Conservation (phyloP, 441 rosid species). For the Arabidopsis hybrid region DNA sequence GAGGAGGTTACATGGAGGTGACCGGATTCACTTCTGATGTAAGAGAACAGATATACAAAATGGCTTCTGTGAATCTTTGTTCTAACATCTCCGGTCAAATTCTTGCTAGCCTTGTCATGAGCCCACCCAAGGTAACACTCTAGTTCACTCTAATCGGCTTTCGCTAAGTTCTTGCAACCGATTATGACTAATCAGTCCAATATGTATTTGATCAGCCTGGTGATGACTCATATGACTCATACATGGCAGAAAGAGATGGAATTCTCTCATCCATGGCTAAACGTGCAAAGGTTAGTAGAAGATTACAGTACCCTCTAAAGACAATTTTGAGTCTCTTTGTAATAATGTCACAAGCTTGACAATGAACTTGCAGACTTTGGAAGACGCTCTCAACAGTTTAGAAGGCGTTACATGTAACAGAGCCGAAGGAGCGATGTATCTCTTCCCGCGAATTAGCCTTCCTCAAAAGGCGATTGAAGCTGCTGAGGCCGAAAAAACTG, state of each 20-base stretch:
- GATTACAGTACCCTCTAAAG: neutral
- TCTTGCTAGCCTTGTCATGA: slow-evolving; percentile 94
- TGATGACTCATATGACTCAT: slow-evolving; percentile 85
- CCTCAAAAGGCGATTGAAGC: slow-evolving; percentile 87
- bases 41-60: slow-evolving; percentile 91
- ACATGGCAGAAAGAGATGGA: slow-evolving; percentile 75
- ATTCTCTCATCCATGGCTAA: slow-evolving; percentile 81
- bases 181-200: slow-evolving; percentile 5
- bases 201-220: slow-evolving; percentile 62
- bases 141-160: neutral
- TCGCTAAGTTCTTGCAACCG: neutral
- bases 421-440: slow-evolving; percentile 99
- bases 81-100: slow-evolving; percentile 93
- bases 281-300: slow-evolving; percentile 76
- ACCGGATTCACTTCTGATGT: slow-evolving; percentile 77
- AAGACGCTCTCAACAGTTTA: slow-evolving; percentile 74
- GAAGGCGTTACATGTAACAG: slow-evolving; percentile 92
- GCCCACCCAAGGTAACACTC: slow-evolving; percentile 82
- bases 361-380: slow-evolving; percentile 63
- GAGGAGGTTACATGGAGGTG: slow-evolving; percentile 98
- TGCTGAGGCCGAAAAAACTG: slow-evolving; percentile 71
- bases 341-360: neutral
- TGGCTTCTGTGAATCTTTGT: slow-evolving; percentile 89
- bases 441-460: slow-evolving; percentile 81
- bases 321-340: neutral